Conservation (phyloP, 305 asterid genomes). For the Lippia alba region DNA sequence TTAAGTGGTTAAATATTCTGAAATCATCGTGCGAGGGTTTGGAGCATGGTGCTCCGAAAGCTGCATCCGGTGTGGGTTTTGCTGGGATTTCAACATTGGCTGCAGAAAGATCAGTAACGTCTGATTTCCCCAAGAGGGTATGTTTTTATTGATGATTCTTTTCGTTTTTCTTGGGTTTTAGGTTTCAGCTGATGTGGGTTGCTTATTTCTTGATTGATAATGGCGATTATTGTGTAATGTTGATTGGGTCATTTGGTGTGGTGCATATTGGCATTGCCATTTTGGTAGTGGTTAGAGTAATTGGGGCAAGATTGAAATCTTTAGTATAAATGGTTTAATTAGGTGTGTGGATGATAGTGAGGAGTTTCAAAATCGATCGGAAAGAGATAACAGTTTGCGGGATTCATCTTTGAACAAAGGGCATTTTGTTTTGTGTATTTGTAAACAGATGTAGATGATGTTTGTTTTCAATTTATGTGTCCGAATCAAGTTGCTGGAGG, state of each 20-base stretch:
- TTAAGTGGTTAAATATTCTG: constrained; percentile 36
- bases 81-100: constrained; percentile 54
- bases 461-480: constrained; percentile 14
- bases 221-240: neutral
- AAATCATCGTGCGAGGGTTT: constrained; percentile 53
- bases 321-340: no score
- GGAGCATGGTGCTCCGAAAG: constrained; percentile 37
- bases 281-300: constrained; percentile 10
- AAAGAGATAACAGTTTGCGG: no score
- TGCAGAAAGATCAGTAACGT: constrained; percentile 39
- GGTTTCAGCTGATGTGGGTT: constrained; percentile 12
- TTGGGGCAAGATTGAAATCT: neutral
- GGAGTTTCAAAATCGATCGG: no score
- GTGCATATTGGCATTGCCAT: constrained; percentile 17
- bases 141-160: constrained; percentile 26
- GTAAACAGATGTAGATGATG: neutral
- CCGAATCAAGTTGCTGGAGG: neutral
- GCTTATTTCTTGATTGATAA: constrained; percentile 4
- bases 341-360: no score
- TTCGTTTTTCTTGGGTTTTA: neutral
- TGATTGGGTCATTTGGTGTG: constrained; percentile 1
- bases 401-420: neutral
- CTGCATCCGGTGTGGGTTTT: constrained; percentile 43
- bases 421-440: constrained; percentile 1
- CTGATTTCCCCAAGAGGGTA: constrained; percentile 50